Conservation (phyloP, 2,329 filamentous ascomycete genomes). For the Dactylonectria estremocensis region DNA sequence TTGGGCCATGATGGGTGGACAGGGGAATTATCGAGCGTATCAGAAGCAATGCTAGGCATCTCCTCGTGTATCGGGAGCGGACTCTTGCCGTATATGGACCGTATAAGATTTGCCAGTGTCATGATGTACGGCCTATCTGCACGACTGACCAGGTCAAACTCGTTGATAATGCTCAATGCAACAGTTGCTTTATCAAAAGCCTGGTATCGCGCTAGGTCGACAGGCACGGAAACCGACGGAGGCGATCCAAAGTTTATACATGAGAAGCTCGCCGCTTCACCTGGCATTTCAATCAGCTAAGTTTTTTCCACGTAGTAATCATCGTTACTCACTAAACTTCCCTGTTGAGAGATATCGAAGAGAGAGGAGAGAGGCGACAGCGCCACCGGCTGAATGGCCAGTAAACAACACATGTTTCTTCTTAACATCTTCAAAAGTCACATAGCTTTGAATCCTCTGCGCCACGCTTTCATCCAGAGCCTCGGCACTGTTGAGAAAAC, state of each 20-base stretch:
- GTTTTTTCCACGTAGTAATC: neutral
- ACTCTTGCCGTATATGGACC: constrained; percentile 19
- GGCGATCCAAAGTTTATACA: constrained; percentile 44
- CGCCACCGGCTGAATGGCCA: constrained; percentile 45
- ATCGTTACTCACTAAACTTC: constrained; percentile 20
- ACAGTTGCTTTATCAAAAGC: constrained; percentile 17
- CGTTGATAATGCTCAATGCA: constrained; percentile 45
- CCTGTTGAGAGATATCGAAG: constrained; percentile 33
- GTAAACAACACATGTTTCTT: constrained; percentile 41
- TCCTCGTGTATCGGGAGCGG: neutral
- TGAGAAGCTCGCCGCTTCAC: constrained; percentile 30
- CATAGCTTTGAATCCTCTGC: constrained; percentile 22
- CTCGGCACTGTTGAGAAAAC: constrained; percentile 38
- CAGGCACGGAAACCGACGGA: constrained; percentile 33
- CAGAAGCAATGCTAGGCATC: neutral
- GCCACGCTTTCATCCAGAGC: constrained; percentile 29
- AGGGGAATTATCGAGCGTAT: too few relatives aligned
- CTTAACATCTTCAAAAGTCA: neutral
- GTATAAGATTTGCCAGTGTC: constrained; percentile 38
- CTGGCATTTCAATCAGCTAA: constrained; percentile 13
- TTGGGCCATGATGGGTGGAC: too few relatives aligned
- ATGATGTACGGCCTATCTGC: constrained; percentile 41
- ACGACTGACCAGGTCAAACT: constrained; percentile 44
- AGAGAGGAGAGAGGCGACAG: constrained; percentile 41
- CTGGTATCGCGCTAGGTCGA: constrained; percentile 27